phyloP scores from a whole-genome alignment of 2,329 filamentous ascomycete species.

The Diplocarpon rosae region DNA sequence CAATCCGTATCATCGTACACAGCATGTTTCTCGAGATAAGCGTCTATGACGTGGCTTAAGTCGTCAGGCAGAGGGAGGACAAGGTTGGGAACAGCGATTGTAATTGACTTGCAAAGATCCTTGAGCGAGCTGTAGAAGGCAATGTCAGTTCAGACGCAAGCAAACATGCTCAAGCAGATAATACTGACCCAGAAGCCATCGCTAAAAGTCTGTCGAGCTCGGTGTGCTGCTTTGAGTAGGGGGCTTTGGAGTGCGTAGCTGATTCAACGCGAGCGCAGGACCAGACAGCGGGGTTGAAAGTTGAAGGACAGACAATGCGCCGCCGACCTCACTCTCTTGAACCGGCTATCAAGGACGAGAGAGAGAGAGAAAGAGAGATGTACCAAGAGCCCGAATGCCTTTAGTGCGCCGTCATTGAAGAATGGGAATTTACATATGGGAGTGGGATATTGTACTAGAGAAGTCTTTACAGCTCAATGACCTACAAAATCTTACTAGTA shows the following conservation, averaged over 20 bases:
- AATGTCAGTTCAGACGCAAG: neutral
- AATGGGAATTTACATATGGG: no score
- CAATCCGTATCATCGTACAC: slow-evolving; percentile 56
- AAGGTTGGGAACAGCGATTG: slow-evolving; percentile 37
- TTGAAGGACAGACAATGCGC: no score
- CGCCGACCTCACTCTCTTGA: no score
- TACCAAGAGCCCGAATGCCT: no score
- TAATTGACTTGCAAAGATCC: slow-evolving; percentile 48
- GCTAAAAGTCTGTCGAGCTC: slow-evolving; percentile 4
- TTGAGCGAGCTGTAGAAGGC: slow-evolving; percentile 32
- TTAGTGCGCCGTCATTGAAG: no score
- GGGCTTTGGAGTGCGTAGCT: slow-evolving; percentile 1
- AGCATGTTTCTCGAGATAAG: slow-evolving; percentile 57
- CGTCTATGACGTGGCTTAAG: slow-evolving; percentile 48
- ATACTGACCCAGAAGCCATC: slow-evolving; percentile 17
- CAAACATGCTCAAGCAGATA: neutral
- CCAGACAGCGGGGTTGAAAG: no score
- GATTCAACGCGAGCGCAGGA: neutral
- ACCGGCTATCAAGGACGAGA: no score
- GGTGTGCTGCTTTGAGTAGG: slow-evolving; percentile 7
- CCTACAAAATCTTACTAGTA: no score
- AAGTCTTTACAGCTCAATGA: no score
- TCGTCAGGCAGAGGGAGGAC: slow-evolving; percentile 55
- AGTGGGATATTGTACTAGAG: no score
- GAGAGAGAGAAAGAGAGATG: no score